Base-by-base conservation (phyloP, 2,329 filamentous ascomycete species). In the Colletotrichum spinosum region DNA sequence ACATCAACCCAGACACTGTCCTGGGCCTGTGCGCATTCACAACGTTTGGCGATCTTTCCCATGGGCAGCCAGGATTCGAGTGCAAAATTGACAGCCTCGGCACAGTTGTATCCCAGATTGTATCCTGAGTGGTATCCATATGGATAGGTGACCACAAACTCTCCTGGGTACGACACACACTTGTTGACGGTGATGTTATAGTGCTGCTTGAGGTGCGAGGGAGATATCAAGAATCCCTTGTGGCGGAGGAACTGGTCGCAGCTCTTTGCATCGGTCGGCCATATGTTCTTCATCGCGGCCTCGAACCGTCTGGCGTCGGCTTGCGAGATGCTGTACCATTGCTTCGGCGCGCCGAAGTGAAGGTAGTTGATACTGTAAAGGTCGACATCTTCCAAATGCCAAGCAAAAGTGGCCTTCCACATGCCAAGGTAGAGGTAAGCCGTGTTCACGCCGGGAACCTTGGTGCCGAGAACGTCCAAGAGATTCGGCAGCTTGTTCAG, bases 331-430 rank as follows among this genome's bases (percentile, higher is more conserved):
- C 94, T 97, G 80, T 99, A 99, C 96, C 96, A 99, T 77, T 99
- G 96, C 79, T 99, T 99, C 0, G 96, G 96, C 2, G 96, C 96
- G 59, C 96, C 96, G 76, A 99, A 99, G 75, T 99, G 96, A 65
- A 99, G 94, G 77, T 97, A 99, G 81, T 99, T 99, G 85, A 99
- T 99, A 77, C 94, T 98, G 88, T 99, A 99, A 5, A 99, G 87
- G 80, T 99, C 96, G 46, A 99, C 95, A 76, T 99, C 96, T 76
- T 99, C 96, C 57, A 99, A 81, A 85, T 99, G 96, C 96, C 96
- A 99, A 8, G 96, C 96, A 76, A 99, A 99, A 0, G 96, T 98
- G 11, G 96, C 95, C 78, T 98, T 98, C 96, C 96, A 99, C 96
- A 99, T 99, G 48, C 96, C 96, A 65, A 99, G 85, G 75, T 99